Evolutionary conservation across 148 eudicot species (phyloP), one percentile per base, ranked within the genome.

Genomic region (Rhododendron mucronatum): DNA sequence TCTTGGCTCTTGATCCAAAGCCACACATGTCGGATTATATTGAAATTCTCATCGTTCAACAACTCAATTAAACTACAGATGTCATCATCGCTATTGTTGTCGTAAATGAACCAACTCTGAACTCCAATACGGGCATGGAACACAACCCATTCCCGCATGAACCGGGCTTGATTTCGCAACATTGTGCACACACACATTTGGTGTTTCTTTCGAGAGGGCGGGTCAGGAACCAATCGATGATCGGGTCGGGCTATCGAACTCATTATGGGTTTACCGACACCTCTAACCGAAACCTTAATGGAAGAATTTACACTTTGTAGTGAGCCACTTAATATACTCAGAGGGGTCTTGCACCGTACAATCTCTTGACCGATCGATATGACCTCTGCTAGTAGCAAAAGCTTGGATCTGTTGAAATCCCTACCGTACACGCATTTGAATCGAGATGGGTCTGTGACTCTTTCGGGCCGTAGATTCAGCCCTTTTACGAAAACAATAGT

Each of bases 1-100:
- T 93, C 92, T 57, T 93, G 95, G 10, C 91, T 89, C 89, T 93
- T 93, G 86, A 93, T 89, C 95, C 95, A 91, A 1, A 92, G 95
- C 93, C 92, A 93, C 53, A 87, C 13, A 75, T 91, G 92, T 18
- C 92, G 35, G 3, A 84, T 91, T 12, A 91, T 83, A 57, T 91
- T 90, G 79, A 85, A 82, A 47, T 89, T 82, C 0, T 20, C 85
- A 37, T 71, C 28, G 4, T 67, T 83, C 14, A 93, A 83, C 33
- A 74, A 84, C 12, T 88, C 82, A 13, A 90, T 74, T 47, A 85
- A 88, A 9, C 69, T 8, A 13, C 87, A 86, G 0, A 91, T 83
- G 39, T 81, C 77, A 41, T 91, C 95, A 3, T 89, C 90, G 21
- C 92, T 93, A 67, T 93, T 91, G 82, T 93, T 93, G 61, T 93